phyloP scores from a whole-genome alignment of 169 alveolate genomes.

The Toxoplasma gondii region DNA sequence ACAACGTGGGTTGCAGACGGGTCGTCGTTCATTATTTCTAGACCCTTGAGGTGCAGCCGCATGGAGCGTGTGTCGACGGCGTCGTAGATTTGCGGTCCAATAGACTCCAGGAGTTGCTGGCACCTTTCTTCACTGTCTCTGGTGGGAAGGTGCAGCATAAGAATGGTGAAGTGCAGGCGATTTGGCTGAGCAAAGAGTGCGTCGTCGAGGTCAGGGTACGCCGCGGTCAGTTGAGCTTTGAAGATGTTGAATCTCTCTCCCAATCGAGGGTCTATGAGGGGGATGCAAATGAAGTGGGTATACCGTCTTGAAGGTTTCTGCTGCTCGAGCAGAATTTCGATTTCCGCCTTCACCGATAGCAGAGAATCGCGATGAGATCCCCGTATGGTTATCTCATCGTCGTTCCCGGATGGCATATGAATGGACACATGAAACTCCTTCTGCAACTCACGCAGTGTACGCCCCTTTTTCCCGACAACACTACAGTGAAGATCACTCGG shows the following conservation, averaged over 20 bases:
- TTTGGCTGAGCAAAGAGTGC: not conserved
- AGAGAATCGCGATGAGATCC: not conserved
- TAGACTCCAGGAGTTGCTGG: not conserved
- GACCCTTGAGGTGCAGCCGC: constrained; percentile 46
- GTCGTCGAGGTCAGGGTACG: constrained; percentile 35
- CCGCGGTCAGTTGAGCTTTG: constrained; percentile 20
- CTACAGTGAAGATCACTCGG: not conserved
- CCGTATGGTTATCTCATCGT: not conserved
- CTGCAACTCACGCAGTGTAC: not conserved
- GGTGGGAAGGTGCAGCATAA: constrained; percentile 2
- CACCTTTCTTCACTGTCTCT: not conserved
- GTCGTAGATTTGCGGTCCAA: constrained; percentile 46
- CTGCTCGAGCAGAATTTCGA: not conserved
- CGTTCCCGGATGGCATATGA: not conserved
- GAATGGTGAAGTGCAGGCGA: constrained; percentile 43
- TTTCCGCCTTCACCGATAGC: not conserved
- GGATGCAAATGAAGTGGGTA: constrained; percentile 49
- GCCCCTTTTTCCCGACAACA: not conserved
- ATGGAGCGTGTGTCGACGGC: constrained; percentile 53
- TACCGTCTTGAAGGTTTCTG: not conserved
- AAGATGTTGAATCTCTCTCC: constrained; percentile 31
- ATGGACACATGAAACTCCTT: not conserved
- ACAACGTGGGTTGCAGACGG: constrained; percentile 48
- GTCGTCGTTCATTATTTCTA: constrained; percentile 33
- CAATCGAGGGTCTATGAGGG: constrained; percentile 13